Evolutionary conservation across 768 basidiomycete genomes (phyloP).

Genomic region (Melanogaster broomeanus): DNA sequence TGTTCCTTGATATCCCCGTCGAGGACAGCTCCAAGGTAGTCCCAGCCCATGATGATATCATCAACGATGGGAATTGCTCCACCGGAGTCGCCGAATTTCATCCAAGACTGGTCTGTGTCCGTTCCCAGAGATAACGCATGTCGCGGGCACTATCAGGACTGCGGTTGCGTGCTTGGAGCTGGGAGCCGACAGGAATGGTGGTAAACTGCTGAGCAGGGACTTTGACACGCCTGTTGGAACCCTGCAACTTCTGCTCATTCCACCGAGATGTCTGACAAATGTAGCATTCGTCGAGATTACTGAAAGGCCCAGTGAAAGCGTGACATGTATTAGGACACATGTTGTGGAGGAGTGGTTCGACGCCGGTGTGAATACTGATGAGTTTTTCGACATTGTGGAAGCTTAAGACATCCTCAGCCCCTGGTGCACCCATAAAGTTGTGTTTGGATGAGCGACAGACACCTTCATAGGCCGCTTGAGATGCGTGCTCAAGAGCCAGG

Average conservation of each 20-base stretch:
- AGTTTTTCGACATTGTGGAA: constrained; percentile 11
- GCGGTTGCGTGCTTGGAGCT: constrained; percentile 40
- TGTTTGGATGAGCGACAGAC: constrained; percentile 22
- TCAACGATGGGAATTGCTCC: neutral
- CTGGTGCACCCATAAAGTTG: neutral
- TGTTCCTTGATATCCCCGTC: constrained; percentile 3
- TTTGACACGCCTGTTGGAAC: constrained; percentile 4
- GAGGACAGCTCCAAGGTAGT: constrained; percentile 6
- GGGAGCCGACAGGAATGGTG: constrained; percentile 44
- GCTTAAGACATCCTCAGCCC: constrained; percentile 24
- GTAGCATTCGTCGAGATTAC: constrained; percentile 28
- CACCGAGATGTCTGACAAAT: constrained; percentile 34
- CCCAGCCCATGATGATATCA: constrained; percentile 1
- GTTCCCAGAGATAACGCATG: constrained; percentile 30
- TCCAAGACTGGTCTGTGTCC: neutral
- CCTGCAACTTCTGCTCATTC: constrained; percentile 8
- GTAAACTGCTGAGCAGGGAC: constrained; percentile 33
- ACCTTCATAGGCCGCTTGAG: constrained; percentile 30
- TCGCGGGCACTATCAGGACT: constrained; percentile 18
- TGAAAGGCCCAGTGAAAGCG: constrained; percentile 42
- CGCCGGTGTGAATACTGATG: constrained; percentile 17
- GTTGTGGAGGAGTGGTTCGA: constrained; percentile 35
- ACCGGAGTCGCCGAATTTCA: too few species aligned
- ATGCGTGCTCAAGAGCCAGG: too few species aligned
- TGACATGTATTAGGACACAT: constrained; percentile 47